These are phyloP conservation scores for Waltergamsia citrina DNA, from an alignment of 2,329 filamentous ascomycete genomes.

Conservation along the genomic window DNA sequence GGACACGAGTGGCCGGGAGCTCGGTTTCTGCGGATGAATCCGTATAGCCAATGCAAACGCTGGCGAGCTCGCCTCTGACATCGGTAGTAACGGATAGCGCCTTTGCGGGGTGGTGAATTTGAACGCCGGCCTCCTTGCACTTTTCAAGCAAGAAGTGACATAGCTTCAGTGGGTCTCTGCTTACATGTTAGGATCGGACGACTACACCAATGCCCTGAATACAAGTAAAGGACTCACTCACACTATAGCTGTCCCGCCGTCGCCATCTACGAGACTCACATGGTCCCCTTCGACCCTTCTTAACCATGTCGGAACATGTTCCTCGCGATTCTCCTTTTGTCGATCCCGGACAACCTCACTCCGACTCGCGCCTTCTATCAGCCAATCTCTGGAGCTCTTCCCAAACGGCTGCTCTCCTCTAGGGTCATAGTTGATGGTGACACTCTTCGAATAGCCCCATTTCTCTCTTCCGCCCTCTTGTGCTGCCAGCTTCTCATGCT, in stretches of 20 bases:
- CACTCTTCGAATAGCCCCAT: slow-evolving; percentile 44
- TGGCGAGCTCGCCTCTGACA: slow-evolving; percentile 35
- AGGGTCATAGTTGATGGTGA: slow-evolving; percentile 41
- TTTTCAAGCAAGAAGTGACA: slow-evolving; percentile 55
- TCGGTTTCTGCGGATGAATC: slow-evolving; percentile 33
- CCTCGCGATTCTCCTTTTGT: slow-evolving; percentile 16
- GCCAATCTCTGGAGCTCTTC: slow-evolving; percentile 52
- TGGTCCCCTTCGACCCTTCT: slow-evolving; percentile 38
- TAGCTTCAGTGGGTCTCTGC: slow-evolving; percentile 55
- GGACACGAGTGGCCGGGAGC: slow-evolving; percentile 53
- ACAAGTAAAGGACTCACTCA: no score
- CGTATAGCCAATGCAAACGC: slow-evolving; percentile 38
- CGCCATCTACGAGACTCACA: slow-evolving; percentile 52
- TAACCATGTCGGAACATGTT: slow-evolving; percentile 19
- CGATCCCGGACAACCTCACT: slow-evolving; percentile 35
- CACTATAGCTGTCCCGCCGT: slow-evolving; percentile 55
- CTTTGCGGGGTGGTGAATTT: slow-evolving; percentile 54
- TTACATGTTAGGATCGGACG: not conserved
- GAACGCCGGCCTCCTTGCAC: slow-evolving; percentile 50
- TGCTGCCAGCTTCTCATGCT: slow-evolving; percentile 57
- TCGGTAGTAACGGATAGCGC: slow-evolving; percentile 44
- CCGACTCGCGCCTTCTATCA: slow-evolving; percentile 31
- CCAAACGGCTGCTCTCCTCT: slow-evolving; percentile 16
- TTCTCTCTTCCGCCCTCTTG: slow-evolving; percentile 43
- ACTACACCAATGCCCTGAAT: no score